A percentile compares a stretch with the other conserved stretches of the same genome.
Evolutionary conservation across 352 stramenopile species (phyloP).

Genomic region (Globisporangium splendens): DNA sequence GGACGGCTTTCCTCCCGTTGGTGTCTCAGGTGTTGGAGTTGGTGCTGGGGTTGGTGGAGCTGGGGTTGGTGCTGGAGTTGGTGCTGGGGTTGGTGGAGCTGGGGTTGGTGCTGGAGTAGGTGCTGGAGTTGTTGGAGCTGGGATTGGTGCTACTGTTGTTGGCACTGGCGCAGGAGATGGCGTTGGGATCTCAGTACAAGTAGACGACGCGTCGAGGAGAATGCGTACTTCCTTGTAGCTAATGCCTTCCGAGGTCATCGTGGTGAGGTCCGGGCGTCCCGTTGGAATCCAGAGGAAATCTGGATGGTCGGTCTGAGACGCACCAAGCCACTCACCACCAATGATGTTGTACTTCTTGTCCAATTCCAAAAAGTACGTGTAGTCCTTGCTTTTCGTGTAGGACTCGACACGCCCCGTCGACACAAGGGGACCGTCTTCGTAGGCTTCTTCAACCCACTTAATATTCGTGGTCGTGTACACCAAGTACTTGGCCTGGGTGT

Average conservation of each 20-base stretch:
- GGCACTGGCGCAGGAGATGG: conserved; percentile 1
- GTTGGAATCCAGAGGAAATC: conserved; percentile 18
- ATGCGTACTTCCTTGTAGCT: conserved; percentile 15
- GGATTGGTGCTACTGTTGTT: neutral
- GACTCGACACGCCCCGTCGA: conserved; percentile 3
- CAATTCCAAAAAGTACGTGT: conserved; percentile 17
- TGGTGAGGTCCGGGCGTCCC: neutral
- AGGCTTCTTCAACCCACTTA: conserved; percentile 33
- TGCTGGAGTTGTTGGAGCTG: conserved; percentile 3
- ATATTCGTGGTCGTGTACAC: conserved; percentile 37
- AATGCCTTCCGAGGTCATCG: conserved; percentile 10
- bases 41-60: conserved; percentile 1
- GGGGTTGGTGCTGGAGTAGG: neutral
- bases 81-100: conserved; percentile 1
- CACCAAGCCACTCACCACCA: conserved; percentile 10
- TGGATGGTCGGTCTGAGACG: conserved; percentile 10
- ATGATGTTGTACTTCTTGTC: conserved; percentile 13
- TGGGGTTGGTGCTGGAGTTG: conserved; percentile 1
- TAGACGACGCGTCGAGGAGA: conserved; percentile 4
- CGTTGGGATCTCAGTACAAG: conserved; percentile 5
- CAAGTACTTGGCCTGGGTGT: conserved; percentile 31
- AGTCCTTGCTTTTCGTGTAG: conserved; percentile 8
- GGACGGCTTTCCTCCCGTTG: neutral
- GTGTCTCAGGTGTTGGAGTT: conserved; percentile 6
- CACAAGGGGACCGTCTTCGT: conserved; percentile 7